Base-by-base conservation (phyloP, 2,329 filamentous ascomycete genomes). In the Metarhizium sp. region DNA sequence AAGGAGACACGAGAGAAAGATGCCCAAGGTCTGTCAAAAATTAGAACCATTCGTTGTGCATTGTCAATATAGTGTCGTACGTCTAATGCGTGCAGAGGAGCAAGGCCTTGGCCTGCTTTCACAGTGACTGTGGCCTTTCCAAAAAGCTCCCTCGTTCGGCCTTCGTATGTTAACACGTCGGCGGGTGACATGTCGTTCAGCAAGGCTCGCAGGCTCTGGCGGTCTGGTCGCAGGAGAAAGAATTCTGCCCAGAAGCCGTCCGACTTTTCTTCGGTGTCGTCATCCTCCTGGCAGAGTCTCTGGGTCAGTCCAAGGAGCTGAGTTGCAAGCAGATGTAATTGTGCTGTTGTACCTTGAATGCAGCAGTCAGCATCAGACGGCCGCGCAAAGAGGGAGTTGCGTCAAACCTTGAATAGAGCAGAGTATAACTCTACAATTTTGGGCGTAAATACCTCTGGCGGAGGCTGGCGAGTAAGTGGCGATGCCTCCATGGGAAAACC, bases 191-290 rank as follows among this genome's bases (percentile, higher is more conserved):
- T 75, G n/a, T 79, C 75, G 59, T 85, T 81, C 58, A 99, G 75
- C 50, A 91, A 80, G 51, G 74, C 75, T 67, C 83, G 81, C 60
- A 99, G 75, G 51, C 84, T 80, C 4, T 77, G 69, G 54, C 82
- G 79, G 67, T 96, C 90, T 25, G 92, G 92, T 59, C 85, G 85
- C 57, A 96, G 78, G 42, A 99, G 80, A 70, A 99, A 99, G 73
- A 99, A 91, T 72, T 96, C 94, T 61, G 84, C 81, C 94, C 94
- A 99, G 74, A 96, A 99, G 47, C 91, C 92, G 58, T 96, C 90
- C 0, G 89, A 82, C 59, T 87, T 87, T 32, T 91, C 86, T 52
- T 76, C 71, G 57, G 84, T 80, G 58, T 87, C 80, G 54, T 84
- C 80, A 60, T 86, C 82, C 73, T 88, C 69, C 60, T 54, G 51